Evolutionary conservation across 225 moss, liverwort and hornwort species (phyloP).

Genomic region (Neckera pumila): DNA sequence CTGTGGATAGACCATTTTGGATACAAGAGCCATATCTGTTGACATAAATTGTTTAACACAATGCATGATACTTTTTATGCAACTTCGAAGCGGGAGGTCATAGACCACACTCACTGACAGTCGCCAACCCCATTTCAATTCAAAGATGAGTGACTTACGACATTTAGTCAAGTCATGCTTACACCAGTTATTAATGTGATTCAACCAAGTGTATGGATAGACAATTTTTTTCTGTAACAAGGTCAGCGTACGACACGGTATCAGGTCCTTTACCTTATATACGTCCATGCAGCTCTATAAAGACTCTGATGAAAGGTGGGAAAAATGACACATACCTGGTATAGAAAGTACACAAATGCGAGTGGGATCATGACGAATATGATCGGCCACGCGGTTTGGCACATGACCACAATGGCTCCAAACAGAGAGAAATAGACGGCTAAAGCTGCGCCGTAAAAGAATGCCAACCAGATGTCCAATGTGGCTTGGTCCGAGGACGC

Average conservation of each 20-base stretch:
- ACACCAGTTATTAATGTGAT: neutral
- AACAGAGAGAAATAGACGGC: conserved; percentile 42
- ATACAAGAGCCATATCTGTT: neutral
- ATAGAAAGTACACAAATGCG: conserved; percentile 23
- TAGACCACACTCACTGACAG: neutral
- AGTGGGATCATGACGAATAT: conserved; percentile 48
- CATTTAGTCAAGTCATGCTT: neutral
- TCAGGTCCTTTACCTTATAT: neutral
- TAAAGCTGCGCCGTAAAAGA: conserved; percentile 24
- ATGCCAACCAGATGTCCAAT: conserved; percentile 44
- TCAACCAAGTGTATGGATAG: neutral
- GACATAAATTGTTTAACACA: neutral
- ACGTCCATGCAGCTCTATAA: neutral
- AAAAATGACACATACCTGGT: conserved; percentile 22
- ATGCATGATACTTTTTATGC: neutral
- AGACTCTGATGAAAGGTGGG: neutral
- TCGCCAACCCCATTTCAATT: neutral
- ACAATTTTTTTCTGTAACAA: neutral
- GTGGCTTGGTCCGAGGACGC: conserved; percentile 54
- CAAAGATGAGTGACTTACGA: neutral
- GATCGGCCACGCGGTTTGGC: conserved; percentile 55
- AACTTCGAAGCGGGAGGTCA: neutral
- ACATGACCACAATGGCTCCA: conserved; percentile 50
- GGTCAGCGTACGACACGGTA: neutral
- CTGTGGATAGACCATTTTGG: neutral